These are phyloP conservation scores for Leishmania tropica DNA, from an alignment of 208 protist species.

Conservation along the genomic window DNA sequence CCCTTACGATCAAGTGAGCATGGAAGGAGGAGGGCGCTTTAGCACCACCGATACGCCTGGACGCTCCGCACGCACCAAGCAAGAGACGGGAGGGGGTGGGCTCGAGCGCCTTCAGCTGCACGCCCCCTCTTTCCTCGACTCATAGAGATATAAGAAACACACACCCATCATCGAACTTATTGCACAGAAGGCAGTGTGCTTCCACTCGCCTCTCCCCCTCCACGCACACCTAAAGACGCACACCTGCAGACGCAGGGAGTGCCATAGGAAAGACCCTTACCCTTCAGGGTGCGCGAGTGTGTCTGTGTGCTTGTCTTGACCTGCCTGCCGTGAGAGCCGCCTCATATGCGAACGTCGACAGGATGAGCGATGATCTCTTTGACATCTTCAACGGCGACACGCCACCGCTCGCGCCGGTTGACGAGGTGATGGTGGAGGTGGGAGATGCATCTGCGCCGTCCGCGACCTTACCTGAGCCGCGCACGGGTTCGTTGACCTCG, in stretches of 20 bases:
- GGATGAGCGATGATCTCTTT: constrained; percentile 67
- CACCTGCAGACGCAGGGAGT: neutral
- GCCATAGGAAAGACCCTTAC: too few species aligned
- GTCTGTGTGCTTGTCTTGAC: too few species aligned
- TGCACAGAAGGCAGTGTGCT: neutral
- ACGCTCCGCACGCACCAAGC: neutral
- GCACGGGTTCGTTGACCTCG: too few species aligned
- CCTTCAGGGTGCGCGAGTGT: neutral
- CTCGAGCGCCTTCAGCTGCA: neutral
- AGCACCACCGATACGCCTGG: neutral
- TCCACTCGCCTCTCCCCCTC: neutral
- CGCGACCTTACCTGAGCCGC: neutral
- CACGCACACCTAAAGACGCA: neutral
- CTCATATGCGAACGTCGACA: neutral
- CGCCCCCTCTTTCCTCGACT: neutral
- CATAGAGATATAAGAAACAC: neutral
- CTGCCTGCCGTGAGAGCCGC: neutral
- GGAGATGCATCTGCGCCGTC: neutral
- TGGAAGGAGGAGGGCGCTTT: neutral
- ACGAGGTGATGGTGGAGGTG: neutral
- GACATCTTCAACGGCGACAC: constrained; percentile 39
- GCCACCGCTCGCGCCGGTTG: neutral
- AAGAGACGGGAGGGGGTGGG: neutral
- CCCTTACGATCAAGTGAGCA: neutral
- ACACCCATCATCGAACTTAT: neutral